phyloP scores from a whole-genome alignment of 2,329 filamentous ascomycete species.

The Chaetomiaceae sp. region DNA sequence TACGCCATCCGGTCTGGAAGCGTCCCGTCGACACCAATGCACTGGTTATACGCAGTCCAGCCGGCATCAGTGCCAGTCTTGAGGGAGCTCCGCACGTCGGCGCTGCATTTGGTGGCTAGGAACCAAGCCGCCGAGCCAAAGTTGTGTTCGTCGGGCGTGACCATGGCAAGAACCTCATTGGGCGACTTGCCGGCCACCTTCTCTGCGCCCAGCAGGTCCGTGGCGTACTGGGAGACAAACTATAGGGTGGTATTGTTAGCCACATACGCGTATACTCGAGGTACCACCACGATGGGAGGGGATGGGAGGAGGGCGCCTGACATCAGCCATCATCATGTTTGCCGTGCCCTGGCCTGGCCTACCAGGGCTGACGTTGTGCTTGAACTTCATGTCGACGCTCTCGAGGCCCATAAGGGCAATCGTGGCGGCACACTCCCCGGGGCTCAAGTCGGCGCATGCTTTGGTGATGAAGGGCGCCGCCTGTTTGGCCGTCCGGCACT shows the following conservation, averaged over 20 bases:
- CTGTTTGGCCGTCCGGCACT: constrained; percentile 63
- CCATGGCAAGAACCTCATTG: constrained; percentile 41
- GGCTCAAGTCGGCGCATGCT: constrained; percentile 54
- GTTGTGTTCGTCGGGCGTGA: constrained; percentile 48
- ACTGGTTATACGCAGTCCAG: constrained; percentile 45
- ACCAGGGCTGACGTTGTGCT: constrained; percentile 54
- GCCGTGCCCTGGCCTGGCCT: constrained; percentile 65
- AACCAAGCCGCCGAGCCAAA: constrained; percentile 53
- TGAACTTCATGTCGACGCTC: constrained; percentile 65
- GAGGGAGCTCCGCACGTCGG: constrained; percentile 34
- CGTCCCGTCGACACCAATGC: constrained; percentile 38
- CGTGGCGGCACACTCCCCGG: constrained; percentile 65
- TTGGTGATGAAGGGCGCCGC: constrained; percentile 54
- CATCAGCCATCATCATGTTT: constrained; percentile 44
- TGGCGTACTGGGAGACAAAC: constrained; percentile 39
- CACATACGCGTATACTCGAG: background rate
- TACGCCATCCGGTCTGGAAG: constrained; percentile 35
- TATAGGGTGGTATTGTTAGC: constrained; percentile 17
- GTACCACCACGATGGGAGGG: too few species aligned
- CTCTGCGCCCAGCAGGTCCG: constrained; percentile 33
- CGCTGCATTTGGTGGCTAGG: constrained; percentile 41
- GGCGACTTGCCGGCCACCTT: constrained; percentile 34
- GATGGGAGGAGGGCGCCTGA: background rate
- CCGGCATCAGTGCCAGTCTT: constrained; percentile 37
- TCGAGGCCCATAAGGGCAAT: constrained; percentile 70